Percentiles rank a stretch among this genome's conserved stretches.
phyloP scores from a whole-genome alignment of 139 green algal genomes.

The Trebouxia sp. region DNA sequence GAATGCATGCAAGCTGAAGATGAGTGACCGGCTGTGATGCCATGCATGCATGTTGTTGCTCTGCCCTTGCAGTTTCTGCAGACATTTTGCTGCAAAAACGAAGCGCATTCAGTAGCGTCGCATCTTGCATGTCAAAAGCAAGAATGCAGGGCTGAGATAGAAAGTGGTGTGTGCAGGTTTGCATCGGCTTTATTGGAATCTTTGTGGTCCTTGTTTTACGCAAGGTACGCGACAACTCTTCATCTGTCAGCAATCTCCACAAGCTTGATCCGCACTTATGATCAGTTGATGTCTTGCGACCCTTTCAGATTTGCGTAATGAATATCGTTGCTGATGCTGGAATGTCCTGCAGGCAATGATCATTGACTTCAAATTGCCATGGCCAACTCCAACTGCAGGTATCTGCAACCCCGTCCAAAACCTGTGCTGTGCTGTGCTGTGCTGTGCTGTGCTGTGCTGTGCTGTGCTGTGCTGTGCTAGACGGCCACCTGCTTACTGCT shows the following conservation, averaged over 20 bases:
- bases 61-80: too few relatives aligned
- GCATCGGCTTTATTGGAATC: conserved; percentile 25
- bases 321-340: too few relatives aligned
- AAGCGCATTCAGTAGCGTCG: not conserved
- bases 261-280: not conserved
- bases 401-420: too few relatives aligned
- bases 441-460: too few relatives aligned
- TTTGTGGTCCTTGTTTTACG: conserved; percentile 14
- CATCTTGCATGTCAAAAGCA: not conserved
- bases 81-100: too few relatives aligned
- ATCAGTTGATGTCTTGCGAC: too few relatives aligned
- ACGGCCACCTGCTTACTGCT: not conserved
- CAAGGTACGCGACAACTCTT: not conserved
- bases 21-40: too few relatives aligned
- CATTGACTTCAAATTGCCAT: conserved; percentile 18
- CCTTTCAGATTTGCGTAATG: too few relatives aligned
- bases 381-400: not conserved
- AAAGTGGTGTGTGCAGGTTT: not conserved
- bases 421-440: too few relatives aligned
- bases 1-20: too few relatives aligned
- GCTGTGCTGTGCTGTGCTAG: too few relatives aligned
- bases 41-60: too few relatives aligned
- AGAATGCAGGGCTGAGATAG: not conserved
- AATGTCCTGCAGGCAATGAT: not conserved
- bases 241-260: not conserved